Evolutionary conservation across 179 eudicot species (phyloP).

Genomic region (Drosera spatulata): DNA sequence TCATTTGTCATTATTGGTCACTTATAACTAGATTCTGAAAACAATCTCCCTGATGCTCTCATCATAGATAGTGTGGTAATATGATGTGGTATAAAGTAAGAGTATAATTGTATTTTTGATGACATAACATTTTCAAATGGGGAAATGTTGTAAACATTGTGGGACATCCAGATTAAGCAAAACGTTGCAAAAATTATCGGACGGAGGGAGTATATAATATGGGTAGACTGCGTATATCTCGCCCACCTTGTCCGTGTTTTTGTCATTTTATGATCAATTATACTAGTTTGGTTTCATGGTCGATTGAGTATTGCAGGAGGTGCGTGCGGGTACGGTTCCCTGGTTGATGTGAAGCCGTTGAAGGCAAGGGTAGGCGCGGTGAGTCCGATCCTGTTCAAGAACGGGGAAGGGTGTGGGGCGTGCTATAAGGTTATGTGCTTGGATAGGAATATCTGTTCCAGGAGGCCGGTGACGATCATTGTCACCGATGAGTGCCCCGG

Average conservation of each 20-base stretch:
- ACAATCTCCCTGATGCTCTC: not conserved
- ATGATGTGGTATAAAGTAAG: too few relatives aligned
- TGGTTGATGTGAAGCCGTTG: constrained; percentile 91
- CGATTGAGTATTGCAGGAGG: constrained; percentile 38
- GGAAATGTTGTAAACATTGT: too few relatives aligned
- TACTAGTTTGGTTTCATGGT: not conserved
- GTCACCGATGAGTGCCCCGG: constrained; percentile 93
- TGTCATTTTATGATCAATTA: not conserved
- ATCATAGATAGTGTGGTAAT: too few relatives aligned
- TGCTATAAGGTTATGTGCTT: constrained; percentile 87
- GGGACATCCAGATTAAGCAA: too few relatives aligned
- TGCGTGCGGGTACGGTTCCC: constrained; percentile 91
- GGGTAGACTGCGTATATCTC: not conserved
- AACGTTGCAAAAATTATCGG: too few relatives aligned
- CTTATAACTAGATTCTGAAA: not conserved
- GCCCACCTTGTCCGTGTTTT: not conserved
- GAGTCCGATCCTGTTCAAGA: constrained; percentile 68
- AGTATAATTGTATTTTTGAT: too few relatives aligned
- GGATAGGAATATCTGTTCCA: constrained; percentile 61
- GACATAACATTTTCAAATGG: too few relatives aligned
- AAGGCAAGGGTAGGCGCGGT: constrained; percentile 85
- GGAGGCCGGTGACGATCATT: constrained; percentile 82
- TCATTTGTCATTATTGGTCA: not conserved
- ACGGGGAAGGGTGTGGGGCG: constrained; percentile 97
- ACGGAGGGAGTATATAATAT: too few relatives aligned